Evolutionary conservation across 805 yeast species (phyloP).

Genomic region (Pichia exigua): DNA sequence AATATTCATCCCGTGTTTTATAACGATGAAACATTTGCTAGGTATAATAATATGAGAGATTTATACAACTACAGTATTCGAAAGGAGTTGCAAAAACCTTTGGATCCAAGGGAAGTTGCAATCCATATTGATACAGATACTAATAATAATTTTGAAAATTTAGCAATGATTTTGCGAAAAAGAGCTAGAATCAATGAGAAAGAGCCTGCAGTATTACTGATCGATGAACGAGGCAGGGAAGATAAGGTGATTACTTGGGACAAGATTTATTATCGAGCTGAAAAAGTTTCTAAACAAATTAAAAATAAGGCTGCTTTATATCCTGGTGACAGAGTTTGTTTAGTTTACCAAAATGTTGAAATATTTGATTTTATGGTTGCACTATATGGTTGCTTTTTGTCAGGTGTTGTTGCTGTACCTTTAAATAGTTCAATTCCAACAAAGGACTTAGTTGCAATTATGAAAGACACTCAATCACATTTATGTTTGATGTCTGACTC

Average conservation of each 20-base stretch:
- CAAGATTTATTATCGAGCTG: slow-evolving; percentile 71
- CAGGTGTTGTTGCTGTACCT: slow-evolving; percentile 94
- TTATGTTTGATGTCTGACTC: slow-evolving; percentile 75
- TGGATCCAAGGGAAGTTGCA: slow-evolving; percentile 50
- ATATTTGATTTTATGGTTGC: slow-evolving; percentile 82
- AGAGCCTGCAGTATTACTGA: slow-evolving; percentile 61
- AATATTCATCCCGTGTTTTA: slow-evolving; percentile 7
- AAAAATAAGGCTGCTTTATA: slow-evolving; percentile 64
- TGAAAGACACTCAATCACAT: slow-evolving; percentile 67
- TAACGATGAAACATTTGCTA: slow-evolving; percentile 4
- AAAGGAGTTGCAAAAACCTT: slow-evolving; percentile 46
- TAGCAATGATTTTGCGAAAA: slow-evolving; percentile 65
- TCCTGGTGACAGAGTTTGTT: slow-evolving; percentile 75
- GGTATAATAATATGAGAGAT: slow-evolving; percentile 2
- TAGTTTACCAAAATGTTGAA: slow-evolving; percentile 78
- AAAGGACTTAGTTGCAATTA: slow-evolving; percentile 62
- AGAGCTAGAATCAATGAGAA: slow-evolving; percentile 60
- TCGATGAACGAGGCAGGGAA: slow-evolving; percentile 81
- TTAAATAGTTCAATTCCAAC: slow-evolving; percentile 67
- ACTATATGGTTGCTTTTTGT: slow-evolving; percentile 82
- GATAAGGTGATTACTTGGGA: slow-evolving; percentile 78
- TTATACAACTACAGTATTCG: slow-evolving; percentile 1
- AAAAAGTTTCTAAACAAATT: slow-evolving; percentile 80
- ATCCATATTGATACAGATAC: slow-evolving; percentile 20
- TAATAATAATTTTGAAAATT: slow-evolving; percentile 41